phyloP scores from a whole-genome alignment of 257 asterid genomes.

The Verbena officinalis region DNA sequence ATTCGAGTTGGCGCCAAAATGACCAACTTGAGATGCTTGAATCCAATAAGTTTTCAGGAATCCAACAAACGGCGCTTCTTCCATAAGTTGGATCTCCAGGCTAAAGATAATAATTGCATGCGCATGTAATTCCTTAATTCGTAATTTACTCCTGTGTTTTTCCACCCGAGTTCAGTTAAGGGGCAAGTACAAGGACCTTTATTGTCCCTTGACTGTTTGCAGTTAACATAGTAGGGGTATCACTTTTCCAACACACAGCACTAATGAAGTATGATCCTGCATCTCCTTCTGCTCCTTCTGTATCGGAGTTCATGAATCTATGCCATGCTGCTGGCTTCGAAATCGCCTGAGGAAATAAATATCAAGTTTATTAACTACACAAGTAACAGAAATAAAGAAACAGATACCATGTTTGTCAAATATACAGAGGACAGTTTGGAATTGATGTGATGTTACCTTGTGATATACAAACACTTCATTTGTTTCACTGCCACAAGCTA shows the following conservation, averaged over 20 bases:
- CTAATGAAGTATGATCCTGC: slow-evolving; percentile 74
- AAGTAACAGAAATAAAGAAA: slow-evolving; percentile 24
- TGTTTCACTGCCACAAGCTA: slow-evolving; percentile 93
- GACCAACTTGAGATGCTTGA: background rate
- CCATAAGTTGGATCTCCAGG: slow-evolving; percentile 13
- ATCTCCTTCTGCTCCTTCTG: slow-evolving; percentile 56
- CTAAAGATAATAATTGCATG: background rate
- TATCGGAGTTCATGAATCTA: slow-evolving; percentile 53
- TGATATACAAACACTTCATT: slow-evolving; percentile 81
- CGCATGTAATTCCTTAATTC: too few species aligned
- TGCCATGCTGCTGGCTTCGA: slow-evolving; percentile 84
- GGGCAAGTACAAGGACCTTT: slow-evolving; percentile 77
- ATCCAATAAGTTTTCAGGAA: background rate
- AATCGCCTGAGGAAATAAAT: slow-evolving; percentile 53
- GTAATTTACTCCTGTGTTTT: background rate
- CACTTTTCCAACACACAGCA: slow-evolving; percentile 94
- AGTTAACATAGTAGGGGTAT: slow-evolving; percentile 73
- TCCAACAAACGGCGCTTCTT: background rate
- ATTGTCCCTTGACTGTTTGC: slow-evolving; percentile 91
- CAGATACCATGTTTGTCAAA: background rate
- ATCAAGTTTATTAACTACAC: background rate
- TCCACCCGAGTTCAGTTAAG: slow-evolving; percentile 20
- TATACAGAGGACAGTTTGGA: background rate
- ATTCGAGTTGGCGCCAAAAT: too few species aligned
- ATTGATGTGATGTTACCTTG: slow-evolving; percentile 54